Evolutionary conservation across 805 yeast genomes (phyloP), one percentile per base, ranked within the genome.

Genomic region (Saccharomycopsis sp.): DNA sequence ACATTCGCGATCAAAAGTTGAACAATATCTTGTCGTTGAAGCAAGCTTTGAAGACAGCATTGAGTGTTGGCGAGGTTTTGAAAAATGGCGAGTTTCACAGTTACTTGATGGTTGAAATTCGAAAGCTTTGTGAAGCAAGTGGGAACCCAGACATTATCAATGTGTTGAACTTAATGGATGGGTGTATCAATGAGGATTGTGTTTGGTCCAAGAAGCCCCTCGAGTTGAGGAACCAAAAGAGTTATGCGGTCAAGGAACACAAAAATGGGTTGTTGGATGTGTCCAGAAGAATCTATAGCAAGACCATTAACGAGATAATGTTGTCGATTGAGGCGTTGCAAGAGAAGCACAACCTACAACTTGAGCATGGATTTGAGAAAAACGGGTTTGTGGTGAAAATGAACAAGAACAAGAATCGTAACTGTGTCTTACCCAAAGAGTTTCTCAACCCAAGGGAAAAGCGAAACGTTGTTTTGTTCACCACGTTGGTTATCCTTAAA

Each of bases 191-290:
- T 47, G 68, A 64, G 26, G 72, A 67, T 44, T 62, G 67, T 37
- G 38, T 43, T 2, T 65, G 70, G 71, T 71, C 69, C 0, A 51
- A 52, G 0, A 53, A 60, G 1, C 52, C 63, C 1, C 45, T 65
- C 4, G 70, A 69, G 35, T 47, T 68, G 18, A 35, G 18, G 17
- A 35, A 22, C 18, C 31, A 35, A 35, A 35, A 35, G 26, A 12
- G 38, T 25, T 35, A 35, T 25, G 38, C 38, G 5, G 16, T 25
- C 22, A 26, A 63, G 60, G 46, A 68, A 67, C 45, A 71, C 0
- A 49, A 54, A 2, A 69, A 70, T 50, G 75, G 75, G 0, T 48
- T 70, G 8, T 50, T 69, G 1, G 72, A 67, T 49, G 61, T 67
- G 0, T 66, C 70, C 3, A 53, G 74, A 30, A 61, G 65, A 43